These are phyloP conservation scores for Neurospora africana DNA, from an alignment of 495 filamentous ascomycete species.

Conservation along the genomic window DNA sequence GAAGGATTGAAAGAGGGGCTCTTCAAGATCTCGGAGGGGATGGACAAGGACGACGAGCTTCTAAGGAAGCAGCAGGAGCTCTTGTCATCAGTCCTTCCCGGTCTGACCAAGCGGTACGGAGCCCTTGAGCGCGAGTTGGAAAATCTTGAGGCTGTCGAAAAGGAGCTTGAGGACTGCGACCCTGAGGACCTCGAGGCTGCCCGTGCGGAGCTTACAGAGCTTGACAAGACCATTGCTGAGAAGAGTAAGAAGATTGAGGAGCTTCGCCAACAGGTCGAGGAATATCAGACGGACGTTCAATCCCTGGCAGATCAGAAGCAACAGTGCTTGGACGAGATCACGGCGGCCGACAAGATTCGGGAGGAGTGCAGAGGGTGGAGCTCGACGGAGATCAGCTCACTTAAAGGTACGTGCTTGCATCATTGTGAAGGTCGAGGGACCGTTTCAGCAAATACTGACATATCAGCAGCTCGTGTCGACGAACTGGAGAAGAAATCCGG, in stretches of 20 bases:
- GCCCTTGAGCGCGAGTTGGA: constrained; percentile 50
- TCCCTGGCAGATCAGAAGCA: constrained; percentile 53
- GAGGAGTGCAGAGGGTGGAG: constrained; percentile 89
- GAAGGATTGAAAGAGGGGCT: constrained; percentile 73
- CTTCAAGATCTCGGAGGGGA: constrained; percentile 57
- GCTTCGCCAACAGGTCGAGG: constrained; percentile 50
- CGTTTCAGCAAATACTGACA: neutral
- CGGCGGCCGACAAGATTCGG: constrained; percentile 70
- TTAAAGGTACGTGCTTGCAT: constrained; percentile 49
- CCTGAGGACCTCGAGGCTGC: constrained; percentile 62
- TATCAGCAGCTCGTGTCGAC: constrained; percentile 48
- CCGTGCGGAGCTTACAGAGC: constrained; percentile 48
- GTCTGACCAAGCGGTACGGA: constrained; percentile 46
- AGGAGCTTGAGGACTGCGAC: constrained; percentile 69
- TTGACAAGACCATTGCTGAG: constrained; percentile 56
- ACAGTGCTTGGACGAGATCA: constrained; percentile 60
- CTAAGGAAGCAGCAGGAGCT: constrained; percentile 57
- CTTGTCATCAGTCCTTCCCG: constrained; percentile 54
- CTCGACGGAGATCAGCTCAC: constrained; percentile 57
- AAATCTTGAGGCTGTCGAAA: constrained; percentile 55
- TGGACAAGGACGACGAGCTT: constrained; percentile 63
- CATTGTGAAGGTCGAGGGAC: neutral
- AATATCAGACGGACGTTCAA: constrained; percentile 51
- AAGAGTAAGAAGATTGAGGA: constrained; percentile 56
- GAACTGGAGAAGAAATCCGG: constrained; percentile 58